Conservation (phyloP, 129 eudicot genomes). For the Deinandra increscens region DNA sequence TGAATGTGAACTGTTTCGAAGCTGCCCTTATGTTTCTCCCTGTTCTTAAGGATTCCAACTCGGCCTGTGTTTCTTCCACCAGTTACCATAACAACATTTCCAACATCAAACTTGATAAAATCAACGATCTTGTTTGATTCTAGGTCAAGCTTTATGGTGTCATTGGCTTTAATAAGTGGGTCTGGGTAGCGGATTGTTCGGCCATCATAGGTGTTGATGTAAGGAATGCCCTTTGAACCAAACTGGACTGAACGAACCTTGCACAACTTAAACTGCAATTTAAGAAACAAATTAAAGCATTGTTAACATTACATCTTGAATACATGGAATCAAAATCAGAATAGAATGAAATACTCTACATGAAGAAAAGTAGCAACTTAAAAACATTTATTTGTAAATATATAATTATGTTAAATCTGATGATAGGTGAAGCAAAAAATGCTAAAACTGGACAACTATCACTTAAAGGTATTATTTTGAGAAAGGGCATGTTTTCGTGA, state of each 20-base stretch:
- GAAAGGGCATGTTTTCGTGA: too few relatives aligned
- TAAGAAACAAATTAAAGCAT: not conserved
- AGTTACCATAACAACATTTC: constrained; percentile 68
- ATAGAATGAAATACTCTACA: not conserved
- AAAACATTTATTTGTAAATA: not conserved
- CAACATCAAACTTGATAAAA: constrained; percentile 61
- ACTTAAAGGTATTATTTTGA: too few relatives aligned
- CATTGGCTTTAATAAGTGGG: constrained; percentile 68
- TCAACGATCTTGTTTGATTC: constrained; percentile 51
- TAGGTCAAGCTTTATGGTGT: constrained; percentile 59
- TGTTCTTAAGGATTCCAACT: constrained; percentile 54
- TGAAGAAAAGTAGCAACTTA: not conserved
- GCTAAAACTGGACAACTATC: too few relatives aligned
- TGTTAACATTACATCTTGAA: not conserved
- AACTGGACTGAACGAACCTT: constrained; percentile 64
- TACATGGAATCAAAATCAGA: not conserved
- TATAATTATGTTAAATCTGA: too few relatives aligned
- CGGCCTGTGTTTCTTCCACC: constrained; percentile 67
- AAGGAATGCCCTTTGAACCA: constrained; percentile 60
- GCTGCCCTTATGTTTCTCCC: constrained; percentile 65
- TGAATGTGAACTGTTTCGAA: constrained; percentile 55
- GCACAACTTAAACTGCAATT: constrained; percentile 56
- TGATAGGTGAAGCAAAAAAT: too few relatives aligned
- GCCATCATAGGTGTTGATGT: constrained; percentile 64
- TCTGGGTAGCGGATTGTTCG: constrained; percentile 62